Conservation (phyloP, 2,329 filamentous ascomycete genomes). For the Colletotrichum caudatum region DNA sequence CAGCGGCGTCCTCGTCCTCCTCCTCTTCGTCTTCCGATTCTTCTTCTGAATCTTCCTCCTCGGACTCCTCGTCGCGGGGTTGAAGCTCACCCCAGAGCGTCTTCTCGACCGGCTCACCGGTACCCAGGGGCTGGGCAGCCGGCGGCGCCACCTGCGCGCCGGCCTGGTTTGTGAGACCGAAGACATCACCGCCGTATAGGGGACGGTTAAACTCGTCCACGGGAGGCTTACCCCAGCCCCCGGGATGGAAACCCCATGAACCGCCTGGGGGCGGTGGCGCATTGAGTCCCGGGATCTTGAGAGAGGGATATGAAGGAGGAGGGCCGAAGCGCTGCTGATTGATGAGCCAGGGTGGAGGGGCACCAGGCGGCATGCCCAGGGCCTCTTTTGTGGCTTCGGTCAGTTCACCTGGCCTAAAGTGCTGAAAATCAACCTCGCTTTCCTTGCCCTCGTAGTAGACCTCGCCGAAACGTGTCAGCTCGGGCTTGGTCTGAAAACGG, state of each 20-base stretch:
- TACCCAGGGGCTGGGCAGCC: constrained; percentile 48
- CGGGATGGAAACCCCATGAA: constrained; percentile 94
- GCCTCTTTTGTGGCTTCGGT: constrained; percentile 92
- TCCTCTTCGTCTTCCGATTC: constrained; percentile 77
- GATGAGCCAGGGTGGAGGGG: constrained; percentile 96
- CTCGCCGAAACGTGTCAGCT: constrained; percentile 93
- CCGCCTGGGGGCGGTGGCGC: constrained; percentile 90
- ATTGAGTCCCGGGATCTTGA: constrained; percentile 95
- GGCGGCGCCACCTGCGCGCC: constrained; percentile 53
- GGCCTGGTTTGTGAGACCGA: constrained; percentile 74
- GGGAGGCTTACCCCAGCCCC: constrained; percentile 95
- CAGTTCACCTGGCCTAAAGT: constrained; percentile 89
- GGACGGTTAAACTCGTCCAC: constrained; percentile 93
- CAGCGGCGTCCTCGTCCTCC: constrained; percentile 70
- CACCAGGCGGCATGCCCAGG: constrained; percentile 90
- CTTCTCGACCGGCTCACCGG: constrained; percentile 86
- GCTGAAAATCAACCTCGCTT: constrained; percentile 92
- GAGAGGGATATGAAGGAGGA: constrained; percentile 92
- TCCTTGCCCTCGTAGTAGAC: constrained; percentile 99
- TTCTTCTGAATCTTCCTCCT: constrained; percentile 79
- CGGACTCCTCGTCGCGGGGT: constrained; percentile 79
- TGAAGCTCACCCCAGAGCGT: constrained; percentile 94
- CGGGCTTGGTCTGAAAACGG: constrained; percentile 95
- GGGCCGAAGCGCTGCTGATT: constrained; percentile 95
- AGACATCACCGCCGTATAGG: constrained; percentile 93